Evolutionary conservation across 2,329 filamentous ascomycete genomes (phyloP).

Genomic region (Beauveria scarabaeidicola): DNA sequence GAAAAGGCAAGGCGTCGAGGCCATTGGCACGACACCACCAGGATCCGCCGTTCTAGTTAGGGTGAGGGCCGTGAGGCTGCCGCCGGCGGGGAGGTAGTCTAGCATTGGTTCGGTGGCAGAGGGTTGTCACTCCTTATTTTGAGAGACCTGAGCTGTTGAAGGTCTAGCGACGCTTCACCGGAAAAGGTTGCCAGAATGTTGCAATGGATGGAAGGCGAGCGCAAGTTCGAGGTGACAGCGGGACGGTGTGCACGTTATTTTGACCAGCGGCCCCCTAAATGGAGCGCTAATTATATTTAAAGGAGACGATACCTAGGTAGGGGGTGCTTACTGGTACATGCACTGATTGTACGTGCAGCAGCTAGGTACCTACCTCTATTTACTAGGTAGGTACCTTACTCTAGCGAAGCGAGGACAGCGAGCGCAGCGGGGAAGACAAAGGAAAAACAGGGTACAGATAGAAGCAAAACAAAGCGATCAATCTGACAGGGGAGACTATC

Average conservation of each 20-base stretch:
- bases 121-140: not conserved
- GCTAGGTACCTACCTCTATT: no score
- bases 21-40: not conserved
- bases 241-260: not conserved
- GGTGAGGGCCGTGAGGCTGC: not conserved
- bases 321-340: not conserved
- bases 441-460: not conserved
- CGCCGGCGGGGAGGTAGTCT: not conserved
- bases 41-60: not conserved
- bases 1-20: not conserved
- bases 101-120: not conserved
- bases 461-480: no score
- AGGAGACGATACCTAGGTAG: not conserved
- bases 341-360: no score
- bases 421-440: not conserved
- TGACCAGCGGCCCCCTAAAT: not conserved
- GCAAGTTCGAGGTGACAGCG: not conserved
- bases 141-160: no score
- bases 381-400: not conserved
- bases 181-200: not conserved
- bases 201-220: no score
- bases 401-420: not conserved
- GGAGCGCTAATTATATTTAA: conserved; percentile 4
- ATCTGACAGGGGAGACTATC: no score
- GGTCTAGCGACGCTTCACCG: no score